phyloP scores from a whole-genome alignment of 2,329 filamentous ascomycete genomes.

The Massarina eburnea region DNA sequence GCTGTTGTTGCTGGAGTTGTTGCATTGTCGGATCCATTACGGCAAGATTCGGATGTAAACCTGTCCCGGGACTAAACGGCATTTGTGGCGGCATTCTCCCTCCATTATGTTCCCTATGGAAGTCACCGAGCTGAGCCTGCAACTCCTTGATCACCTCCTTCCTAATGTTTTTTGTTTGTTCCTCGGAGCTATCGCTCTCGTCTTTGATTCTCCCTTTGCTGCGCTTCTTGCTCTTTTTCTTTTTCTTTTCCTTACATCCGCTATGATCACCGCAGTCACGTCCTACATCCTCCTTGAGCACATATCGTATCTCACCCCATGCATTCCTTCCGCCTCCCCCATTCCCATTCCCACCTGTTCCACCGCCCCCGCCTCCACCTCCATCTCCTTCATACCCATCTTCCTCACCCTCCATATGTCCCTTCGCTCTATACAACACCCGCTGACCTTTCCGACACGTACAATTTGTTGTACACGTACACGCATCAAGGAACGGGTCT shows the following conservation, averaged over 20 bases:
- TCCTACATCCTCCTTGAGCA: constrained; percentile 29
- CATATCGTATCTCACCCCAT: constrained; percentile 27
- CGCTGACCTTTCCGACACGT: constrained; percentile 30
- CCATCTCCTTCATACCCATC: constrained; percentile 23
- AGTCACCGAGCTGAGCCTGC: not conserved
- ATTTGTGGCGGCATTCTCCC: too few species aligned
- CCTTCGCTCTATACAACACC: constrained; percentile 23
- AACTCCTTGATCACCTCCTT: constrained; percentile 1
- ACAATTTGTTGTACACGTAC: constrained; percentile 31
- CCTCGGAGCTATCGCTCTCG: constrained; percentile 4
- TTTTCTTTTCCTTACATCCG: constrained; percentile 10
- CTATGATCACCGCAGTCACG: constrained; percentile 29
- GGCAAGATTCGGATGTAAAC: not conserved
- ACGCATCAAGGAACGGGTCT: constrained; percentile 31
- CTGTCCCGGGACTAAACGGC: too few species aligned
- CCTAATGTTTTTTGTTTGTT: constrained; percentile 6
- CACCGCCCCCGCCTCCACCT: constrained; percentile 24
- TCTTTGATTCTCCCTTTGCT: constrained; percentile 2
- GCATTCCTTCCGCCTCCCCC: constrained; percentile 27
- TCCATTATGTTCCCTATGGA: not conserved
- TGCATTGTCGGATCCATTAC: too few species aligned
- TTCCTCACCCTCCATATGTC: constrained; percentile 4
- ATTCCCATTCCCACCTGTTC: constrained; percentile 24
- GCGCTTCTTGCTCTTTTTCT: constrained; percentile 5
- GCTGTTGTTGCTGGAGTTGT: not conserved